Percentiles rank a stretch among this genome's conserved stretches.
These are phyloP conservation scores for Acacia crassicarpa DNA, from an alignment of 306 rosid genomes.

Conservation along the genomic window DNA sequence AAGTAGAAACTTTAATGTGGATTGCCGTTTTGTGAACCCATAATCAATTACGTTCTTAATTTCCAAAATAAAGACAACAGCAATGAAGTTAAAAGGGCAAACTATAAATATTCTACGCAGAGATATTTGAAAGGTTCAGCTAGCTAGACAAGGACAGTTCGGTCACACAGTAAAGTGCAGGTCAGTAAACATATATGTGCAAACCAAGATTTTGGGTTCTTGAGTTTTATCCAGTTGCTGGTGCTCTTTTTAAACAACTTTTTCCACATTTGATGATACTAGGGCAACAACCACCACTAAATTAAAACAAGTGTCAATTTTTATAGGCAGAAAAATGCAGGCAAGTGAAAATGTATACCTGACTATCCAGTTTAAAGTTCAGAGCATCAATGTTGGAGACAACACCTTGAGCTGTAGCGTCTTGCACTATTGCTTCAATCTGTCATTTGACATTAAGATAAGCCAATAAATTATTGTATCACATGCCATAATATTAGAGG, in stretches of 20 bases:
- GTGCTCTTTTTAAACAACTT: neutral
- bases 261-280: neutral
- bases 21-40: neutral
- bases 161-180: neutral
- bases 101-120: neutral
- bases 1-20: neutral
- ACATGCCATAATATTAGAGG: conserved; percentile 18
- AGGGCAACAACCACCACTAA: neutral
- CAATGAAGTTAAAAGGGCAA: conserved; percentile 5
- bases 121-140: conserved; percentile 2
- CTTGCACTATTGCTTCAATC: conserved; percentile 90
- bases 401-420: conserved; percentile 67
- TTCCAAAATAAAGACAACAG: neutral
- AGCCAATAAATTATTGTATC: neutral
- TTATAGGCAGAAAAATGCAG: neutral
- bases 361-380: conserved; percentile 75
- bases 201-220: neutral
- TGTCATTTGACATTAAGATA: conserved; percentile 35
- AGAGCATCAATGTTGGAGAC: conserved; percentile 71
- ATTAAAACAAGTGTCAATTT: neutral
- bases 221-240: neutral
- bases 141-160: neutral
- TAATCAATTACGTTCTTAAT: neutral
- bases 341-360: conserved; percentile 51
- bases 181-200: neutral